Evolutionary conservation across 768 basidiomycete genomes (phyloP), one percentile per base, ranked within the genome.

Genomic region (Russula virescens): DNA sequence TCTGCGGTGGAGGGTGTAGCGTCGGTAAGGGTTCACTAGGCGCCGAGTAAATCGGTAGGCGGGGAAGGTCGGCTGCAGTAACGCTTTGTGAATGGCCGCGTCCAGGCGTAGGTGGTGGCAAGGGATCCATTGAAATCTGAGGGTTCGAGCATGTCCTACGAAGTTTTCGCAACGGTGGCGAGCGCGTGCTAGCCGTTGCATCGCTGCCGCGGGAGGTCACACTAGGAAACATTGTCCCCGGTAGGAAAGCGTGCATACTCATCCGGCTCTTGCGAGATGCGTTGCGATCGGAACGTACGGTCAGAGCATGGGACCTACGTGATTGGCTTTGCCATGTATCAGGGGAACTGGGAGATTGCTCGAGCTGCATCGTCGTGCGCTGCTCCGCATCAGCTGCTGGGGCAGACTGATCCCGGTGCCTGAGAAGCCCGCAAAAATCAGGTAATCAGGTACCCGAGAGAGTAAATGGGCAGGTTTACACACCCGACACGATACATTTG

Each of bases 41-140:
- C 5, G 50, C 14, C 7, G 47, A 45, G 40, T 55, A 60, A 13
- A 60, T 49, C 19, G 74, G 68, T 2, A 72, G 74, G 13, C 81
- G 81, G 23, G 82, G 80, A 49, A 83, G 75, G 61, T 91, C 88
- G 14, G 81, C 83, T 2, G 83, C 83, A 0, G 88, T 91, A 19
- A 91, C 88, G 72, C 88, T 90, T 66, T 89, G 86, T 3, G 89
- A 89, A 68, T 91, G 89, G 2, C 79, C 82, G 26, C 88, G 83
- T 45, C 85, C 87, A 1, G 75, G 72, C 5, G 73, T 67, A 0
- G 68, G 72, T 52, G 59, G 74, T 42, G 65, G 66, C 25, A 68
- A 43, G 6, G 53, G 35, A 16, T 66, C 55, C 19, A 45, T 64
- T 14, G 67, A 74, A 69, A 75, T 71, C 64, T 89, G 87, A 1